Evolutionary conservation across 352 stramenopile species (phyloP), one percentile per base, ranked within the genome.

Genomic region (Globisporangium radiosum): DNA sequence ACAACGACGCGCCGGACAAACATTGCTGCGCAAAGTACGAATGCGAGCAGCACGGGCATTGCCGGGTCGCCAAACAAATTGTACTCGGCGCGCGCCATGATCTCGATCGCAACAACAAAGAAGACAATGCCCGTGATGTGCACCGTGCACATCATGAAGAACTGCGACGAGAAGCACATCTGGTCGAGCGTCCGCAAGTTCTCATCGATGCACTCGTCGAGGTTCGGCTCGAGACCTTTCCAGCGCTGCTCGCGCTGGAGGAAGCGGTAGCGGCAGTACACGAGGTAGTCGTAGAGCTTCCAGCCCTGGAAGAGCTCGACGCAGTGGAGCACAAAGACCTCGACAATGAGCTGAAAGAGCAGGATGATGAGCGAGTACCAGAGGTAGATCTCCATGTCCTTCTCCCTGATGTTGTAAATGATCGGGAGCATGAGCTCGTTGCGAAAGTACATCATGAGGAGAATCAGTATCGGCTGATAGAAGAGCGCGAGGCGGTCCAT

Each of bases 281-380:
- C 86, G 7, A 99, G 79, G 55, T 99, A 99, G 62, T 99, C 96
- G 59, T 98, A 98, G 6, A 98, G 94, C 68, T 99, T 98, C 96
- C 96, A 99, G 43, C 95, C 95, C 62, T 98, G 90, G 65, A 98
- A 98, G 17, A 98, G 85, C 74, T 99, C 96, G n/a, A 98, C 79
- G 5, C 93, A 79, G 64, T 97, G 93, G 38, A 98, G 86, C 42
- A 98, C 87, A 63, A 99, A 97, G 5, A 98, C 84, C 65, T 99
- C 96, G 7, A 79, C 78, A 36, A 97, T 75, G 15, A 98, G 76
- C 75, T 98, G 91, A 66, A 98, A 99, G 40, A 90, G 73, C 42
- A 98, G 87, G 47, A 98, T 97, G 47, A 98, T 90, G 11, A 98
- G 66, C 15, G 90, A 94, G 66, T 98, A 99, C 64, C 90, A 92